These are phyloP conservation scores for Calonectria honghensis DNA, from an alignment of 2,329 filamentous ascomycete species.

Conservation along the genomic window DNA sequence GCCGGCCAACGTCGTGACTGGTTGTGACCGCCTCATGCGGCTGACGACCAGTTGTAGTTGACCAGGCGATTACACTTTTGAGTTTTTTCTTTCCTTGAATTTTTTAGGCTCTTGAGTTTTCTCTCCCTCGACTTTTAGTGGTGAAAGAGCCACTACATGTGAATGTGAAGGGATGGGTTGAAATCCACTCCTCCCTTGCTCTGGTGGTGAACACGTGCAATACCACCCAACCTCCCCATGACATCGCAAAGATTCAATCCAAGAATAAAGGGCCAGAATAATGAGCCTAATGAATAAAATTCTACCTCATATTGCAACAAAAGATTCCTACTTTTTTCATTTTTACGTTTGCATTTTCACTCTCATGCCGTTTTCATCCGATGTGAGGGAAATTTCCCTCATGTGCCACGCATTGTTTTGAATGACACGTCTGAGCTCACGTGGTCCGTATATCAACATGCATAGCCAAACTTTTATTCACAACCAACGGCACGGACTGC, in stretches of 20 bases:
- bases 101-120: not conserved
- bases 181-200: not conserved
- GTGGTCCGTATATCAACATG: not conserved
- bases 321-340: not conserved
- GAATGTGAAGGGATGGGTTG: not conserved
- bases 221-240: not conserved
- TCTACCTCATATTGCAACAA: not conserved
- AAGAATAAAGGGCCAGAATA: not conserved
- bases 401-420: not conserved
- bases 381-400: not conserved
- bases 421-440: not conserved
- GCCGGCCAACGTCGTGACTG: slow-evolving; percentile 7
- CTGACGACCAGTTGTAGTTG: not conserved
- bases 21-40: not conserved
- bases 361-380: not conserved
- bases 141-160: not conserved
- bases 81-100: not conserved
- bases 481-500: not conserved
- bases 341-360: not conserved
- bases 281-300: not conserved
- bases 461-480: not conserved
- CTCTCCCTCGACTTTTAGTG: not conserved
- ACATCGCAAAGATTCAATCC: not conserved
- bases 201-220: not conserved
- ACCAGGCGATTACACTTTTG: not conserved